Conservation (phyloP, 2,329 filamentous ascomycete species). For the Coleophoma crateriformis region DNA sequence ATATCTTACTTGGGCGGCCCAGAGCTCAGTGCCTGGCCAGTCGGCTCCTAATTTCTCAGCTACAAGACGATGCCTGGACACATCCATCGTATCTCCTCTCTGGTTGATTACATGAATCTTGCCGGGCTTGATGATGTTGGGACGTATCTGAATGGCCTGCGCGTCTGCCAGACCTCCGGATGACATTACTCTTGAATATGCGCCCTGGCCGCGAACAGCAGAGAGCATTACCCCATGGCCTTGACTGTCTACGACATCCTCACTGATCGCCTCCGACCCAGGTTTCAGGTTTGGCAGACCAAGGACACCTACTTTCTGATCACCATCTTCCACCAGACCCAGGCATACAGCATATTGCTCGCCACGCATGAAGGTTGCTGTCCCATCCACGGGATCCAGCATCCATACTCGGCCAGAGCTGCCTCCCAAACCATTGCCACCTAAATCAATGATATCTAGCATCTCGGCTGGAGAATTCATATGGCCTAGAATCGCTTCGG, state of each 20-base stretch:
- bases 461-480: conserved; percentile 46
- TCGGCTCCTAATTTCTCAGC: conserved; percentile 27
- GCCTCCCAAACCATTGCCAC: conserved; percentile 35
- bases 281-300: conserved; percentile 55
- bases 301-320: conserved; percentile 51
- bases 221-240: conserved; percentile 44
- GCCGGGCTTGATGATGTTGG: conserved; percentile 12
- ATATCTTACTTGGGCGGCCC: conserved; percentile 48
- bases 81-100: conserved; percentile 31
- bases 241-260: conserved; percentile 33
- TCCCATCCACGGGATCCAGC: conserved; percentile 61
- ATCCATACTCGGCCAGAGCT: conserved; percentile 47
- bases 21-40: conserved; percentile 44
- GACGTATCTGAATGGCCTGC: conserved; percentile 20
- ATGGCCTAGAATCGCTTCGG: conserved; percentile 28
- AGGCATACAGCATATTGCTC: conserved; percentile 60
- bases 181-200: conserved; percentile 30
- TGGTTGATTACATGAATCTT: conserved; percentile 40
- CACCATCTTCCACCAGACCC: conserved; percentile 50
- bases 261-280: conserved; percentile 26
- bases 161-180: conserved; percentile 26
- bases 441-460: conserved; percentile 54
- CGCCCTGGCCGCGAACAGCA: conserved; percentile 39
- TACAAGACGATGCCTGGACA: conserved; percentile 28
- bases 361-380: conserved; percentile 53